These are phyloP conservation scores for Aspergillus mulundensis DNA, from an alignment of 495 filamentous ascomycete species.

Conservation along the genomic window DNA sequence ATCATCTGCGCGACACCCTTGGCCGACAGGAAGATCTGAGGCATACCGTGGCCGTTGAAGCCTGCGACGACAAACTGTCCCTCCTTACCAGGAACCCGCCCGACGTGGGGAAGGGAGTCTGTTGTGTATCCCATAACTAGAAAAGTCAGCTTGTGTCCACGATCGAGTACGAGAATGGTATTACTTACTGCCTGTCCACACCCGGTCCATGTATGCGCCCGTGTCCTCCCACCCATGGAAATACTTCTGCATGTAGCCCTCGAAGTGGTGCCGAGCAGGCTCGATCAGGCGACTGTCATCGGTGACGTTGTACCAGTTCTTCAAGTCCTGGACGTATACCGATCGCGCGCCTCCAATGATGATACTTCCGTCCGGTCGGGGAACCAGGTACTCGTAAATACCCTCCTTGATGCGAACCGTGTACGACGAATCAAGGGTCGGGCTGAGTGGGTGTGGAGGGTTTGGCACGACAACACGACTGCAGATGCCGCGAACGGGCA, in stretches of 20 bases:
- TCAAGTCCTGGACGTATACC: constrained; percentile 28
- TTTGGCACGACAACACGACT: constrained; percentile 30
- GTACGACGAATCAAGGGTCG: neutral
- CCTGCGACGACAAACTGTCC: constrained; percentile 44
- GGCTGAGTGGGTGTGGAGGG: neutral
- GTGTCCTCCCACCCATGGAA: constrained; percentile 49
- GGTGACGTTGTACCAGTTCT: constrained; percentile 46
- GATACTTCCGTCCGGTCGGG: constrained; percentile 47
- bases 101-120: constrained; percentile 43
- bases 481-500: constrained; percentile 62
- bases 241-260: constrained; percentile 44
- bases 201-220: constrained; percentile 35
- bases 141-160: constrained; percentile 40
- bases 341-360: constrained; percentile 50
- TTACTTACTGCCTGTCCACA: constrained; percentile 51
- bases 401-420: constrained; percentile 8
- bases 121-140: constrained; percentile 38
- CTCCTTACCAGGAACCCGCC: constrained; percentile 37
- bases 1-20: constrained; percentile 32
- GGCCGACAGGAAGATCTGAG: constrained; percentile 42
- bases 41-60: constrained; percentile 50
- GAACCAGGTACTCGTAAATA: constrained; percentile 47
- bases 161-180: constrained; percentile 19
- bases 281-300: constrained; percentile 47
- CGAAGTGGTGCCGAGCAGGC: constrained; percentile 39